phyloP scores from a whole-genome alignment of 179 eudicot species.

The Spinacia oleracea region DNA sequence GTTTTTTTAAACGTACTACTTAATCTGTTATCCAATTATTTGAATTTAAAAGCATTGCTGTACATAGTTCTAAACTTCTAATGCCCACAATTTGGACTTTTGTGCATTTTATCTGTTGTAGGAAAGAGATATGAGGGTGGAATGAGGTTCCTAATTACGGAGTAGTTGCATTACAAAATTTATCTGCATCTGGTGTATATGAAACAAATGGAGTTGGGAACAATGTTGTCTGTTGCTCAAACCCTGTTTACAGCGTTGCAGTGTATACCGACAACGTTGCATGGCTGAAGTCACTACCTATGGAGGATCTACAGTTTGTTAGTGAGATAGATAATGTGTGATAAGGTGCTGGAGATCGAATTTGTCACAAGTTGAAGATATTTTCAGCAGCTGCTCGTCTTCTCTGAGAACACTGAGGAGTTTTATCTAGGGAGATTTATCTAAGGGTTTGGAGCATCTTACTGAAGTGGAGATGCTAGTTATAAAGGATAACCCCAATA shows the following conservation, averaged over 20 bases:
- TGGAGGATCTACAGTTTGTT: not conserved
- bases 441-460: slow-evolving; percentile 15
- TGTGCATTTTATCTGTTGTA: too few species aligned
- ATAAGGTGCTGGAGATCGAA: not conserved
- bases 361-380: slow-evolving; percentile 4
- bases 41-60: too few species aligned
- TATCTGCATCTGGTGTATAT: not conserved
- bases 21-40: too few species aligned
- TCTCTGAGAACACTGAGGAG: slow-evolving; percentile 7
- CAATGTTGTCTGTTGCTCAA: not conserved
- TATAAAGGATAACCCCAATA: not conserved
- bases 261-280: not conserved
- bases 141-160: too few species aligned
- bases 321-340: not conserved
- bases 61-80: too few species aligned
- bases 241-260: not conserved
- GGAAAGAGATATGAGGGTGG: too few species aligned
- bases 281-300: slow-evolving; percentile 4
- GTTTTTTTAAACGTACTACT: too few species aligned
- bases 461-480: slow-evolving; percentile 20
- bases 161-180: too few species aligned
- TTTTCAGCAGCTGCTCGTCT: slow-evolving; percentile 13
- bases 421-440: not conserved
- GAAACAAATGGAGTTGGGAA: not conserved
- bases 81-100: too few species aligned